Base-by-base conservation (phyloP, 352 stramenopile species). In the Phytopythium oedochilum region DNA sequence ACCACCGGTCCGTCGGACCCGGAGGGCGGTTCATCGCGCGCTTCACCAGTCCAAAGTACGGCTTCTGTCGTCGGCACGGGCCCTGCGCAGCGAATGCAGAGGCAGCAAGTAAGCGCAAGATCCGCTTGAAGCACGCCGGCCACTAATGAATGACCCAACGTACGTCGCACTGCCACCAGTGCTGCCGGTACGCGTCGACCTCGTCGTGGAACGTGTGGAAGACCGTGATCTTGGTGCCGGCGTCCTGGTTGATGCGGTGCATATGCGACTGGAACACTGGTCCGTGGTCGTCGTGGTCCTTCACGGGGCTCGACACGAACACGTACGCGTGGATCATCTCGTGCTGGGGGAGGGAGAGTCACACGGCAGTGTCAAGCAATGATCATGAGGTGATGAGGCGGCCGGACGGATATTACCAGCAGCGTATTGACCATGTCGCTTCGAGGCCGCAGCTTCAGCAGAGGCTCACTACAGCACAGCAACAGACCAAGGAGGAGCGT, bases 321-420 rank as follows among this genome's bases (percentile, higher is more conserved):
- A 96, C 68, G 60, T 77, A 96, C 18, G 88, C 88, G 63, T 96
- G 88, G 53, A 96, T 94, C 86, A 96, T 96, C 57, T 96, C 88
- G 55, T 96, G 88, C 81, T 94, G 57, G 44, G 8, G 20, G 10
- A 46, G 12, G 7, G 15, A n/a, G n/a, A n/a, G n/a, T n/a, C n/a
- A n/a, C n/a, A n/a, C n/a, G n/a, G n/a, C n/a, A n/a, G n/a, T n/a
- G n/a, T n/a, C n/a, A n/a, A n/a, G n/a, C n/a, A n/a, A n/a, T n/a
- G n/a, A n/a, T n/a, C n/a, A n/a, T n/a, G n/a, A n/a, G n/a, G n/a
- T n/a, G n/a, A n/a, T n/a, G n/a, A n/a, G n/a, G n/a, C 23, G 31
- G 36, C 20, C 18, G 0, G 12, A 48, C 55, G 6, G n/a, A n/a
- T n/a, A n/a, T n/a, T 64, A 91, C 84, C 55, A 96, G 53, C 25